These are phyloP conservation scores for Erodium trifolium DNA, from an alignment of 441 rosid genomes.

Conservation along the genomic window DNA sequence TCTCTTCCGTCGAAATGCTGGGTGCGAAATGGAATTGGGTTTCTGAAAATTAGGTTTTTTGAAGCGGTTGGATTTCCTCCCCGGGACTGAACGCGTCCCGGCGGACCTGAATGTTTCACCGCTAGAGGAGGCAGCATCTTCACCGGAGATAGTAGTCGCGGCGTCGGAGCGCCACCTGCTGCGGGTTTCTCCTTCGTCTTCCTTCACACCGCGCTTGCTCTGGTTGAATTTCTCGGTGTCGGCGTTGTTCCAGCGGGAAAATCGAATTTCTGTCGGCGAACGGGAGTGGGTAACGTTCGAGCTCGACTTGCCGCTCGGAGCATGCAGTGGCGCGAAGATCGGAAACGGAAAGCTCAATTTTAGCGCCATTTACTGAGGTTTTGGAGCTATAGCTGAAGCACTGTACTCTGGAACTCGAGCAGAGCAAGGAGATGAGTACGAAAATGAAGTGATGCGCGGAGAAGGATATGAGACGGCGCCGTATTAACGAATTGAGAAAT, in stretches of 20 bases:
- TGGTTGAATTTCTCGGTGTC: slow-evolving; percentile 57
- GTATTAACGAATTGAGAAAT: neutral
- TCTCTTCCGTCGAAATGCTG: slow-evolving; percentile 29
- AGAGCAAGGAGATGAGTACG: neutral
- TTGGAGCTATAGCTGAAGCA: neutral
- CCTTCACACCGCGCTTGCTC: slow-evolving; percentile 51
- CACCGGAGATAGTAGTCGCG: slow-evolving; percentile 36
- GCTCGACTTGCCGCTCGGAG: slow-evolving; percentile 18
- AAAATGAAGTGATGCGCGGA: neutral
- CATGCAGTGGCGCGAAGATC: slow-evolving; percentile 35
- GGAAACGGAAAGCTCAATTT: slow-evolving; percentile 56
- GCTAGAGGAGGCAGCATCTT: slow-evolving; percentile 19
- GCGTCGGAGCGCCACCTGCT: slow-evolving; percentile 60
- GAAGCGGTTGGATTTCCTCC: slow-evolving; percentile 61
- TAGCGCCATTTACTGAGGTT: slow-evolving; percentile 42
- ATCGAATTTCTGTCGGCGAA: slow-evolving; percentile 33
- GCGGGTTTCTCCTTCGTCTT: slow-evolving; percentile 67
- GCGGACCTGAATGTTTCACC: slow-evolving; percentile 40
- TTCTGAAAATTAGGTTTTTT: slow-evolving; percentile 32
- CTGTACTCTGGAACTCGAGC: neutral
- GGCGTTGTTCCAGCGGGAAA: slow-evolving; percentile 80
- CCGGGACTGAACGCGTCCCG: slow-evolving; percentile 66
- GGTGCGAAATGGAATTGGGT: slow-evolving; percentile 17
- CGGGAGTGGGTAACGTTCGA: slow-evolving; percentile 21
- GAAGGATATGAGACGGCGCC: neutral